Conservation (phyloP, 2,329 filamentous ascomycete genomes). For the Albophoma yamanashiensis region DNA sequence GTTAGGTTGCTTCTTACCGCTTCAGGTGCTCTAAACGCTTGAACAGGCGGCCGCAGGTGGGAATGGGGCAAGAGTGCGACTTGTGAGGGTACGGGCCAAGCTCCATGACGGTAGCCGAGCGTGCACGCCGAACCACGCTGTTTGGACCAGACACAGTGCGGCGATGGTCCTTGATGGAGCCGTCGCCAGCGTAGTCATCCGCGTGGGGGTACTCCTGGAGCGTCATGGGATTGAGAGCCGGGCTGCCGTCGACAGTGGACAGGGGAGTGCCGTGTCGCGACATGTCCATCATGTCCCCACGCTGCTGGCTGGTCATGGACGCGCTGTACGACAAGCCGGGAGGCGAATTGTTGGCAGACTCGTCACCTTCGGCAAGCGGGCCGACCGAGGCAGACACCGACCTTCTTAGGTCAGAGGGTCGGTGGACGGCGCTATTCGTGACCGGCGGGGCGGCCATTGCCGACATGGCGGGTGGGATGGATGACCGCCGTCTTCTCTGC, state of each 20-base stretch:
- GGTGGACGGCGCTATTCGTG: conserved; percentile 54
- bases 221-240: conserved; percentile 58
- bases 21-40: conserved; percentile 99
- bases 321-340: conserved; percentile 66
- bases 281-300: conserved; percentile 70
- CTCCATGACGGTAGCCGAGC: conserved; percentile 94
- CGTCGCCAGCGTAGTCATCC: conserved; percentile 51
- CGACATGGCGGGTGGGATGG: conserved; percentile 70
- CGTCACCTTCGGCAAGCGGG: conserved; percentile 69
- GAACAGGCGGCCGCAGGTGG: conserved; percentile 92
- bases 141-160: conserved; percentile 59
- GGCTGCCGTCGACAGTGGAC: conserved; percentile 73
- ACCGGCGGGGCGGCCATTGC: conserved; percentile 57
- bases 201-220: conserved; percentile 59
- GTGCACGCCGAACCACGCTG: conserved; percentile 76
- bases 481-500: conserved; percentile 87
- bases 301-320: conserved; percentile 52
- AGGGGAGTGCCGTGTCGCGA: conserved; percentile 89
- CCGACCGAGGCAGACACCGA: conserved; percentile 84
- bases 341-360: conserved; percentile 68
- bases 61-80: conserved; percentile 98
- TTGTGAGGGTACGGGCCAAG: conserved; percentile 94
- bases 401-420: conserved; percentile 81
- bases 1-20: conserved; percentile 58
- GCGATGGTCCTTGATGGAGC: conserved; percentile 37